A percentile compares a stretch with the other conserved stretches of the same genome.
These are phyloP conservation scores for Populus davidiana DNA, from an alignment of 345 rosid genomes.

Conservation along the genomic window DNA sequence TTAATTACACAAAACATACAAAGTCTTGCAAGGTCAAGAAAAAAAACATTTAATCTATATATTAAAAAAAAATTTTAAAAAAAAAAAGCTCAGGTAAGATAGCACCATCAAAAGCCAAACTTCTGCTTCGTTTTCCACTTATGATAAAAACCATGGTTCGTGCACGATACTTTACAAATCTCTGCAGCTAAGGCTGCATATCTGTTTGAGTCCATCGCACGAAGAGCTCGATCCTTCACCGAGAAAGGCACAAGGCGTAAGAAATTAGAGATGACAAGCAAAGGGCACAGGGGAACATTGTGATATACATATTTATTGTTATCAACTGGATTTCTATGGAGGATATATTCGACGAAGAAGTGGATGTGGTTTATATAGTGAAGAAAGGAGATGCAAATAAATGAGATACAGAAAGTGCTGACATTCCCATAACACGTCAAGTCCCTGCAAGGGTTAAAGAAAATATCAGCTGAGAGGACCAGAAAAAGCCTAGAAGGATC, in stretches of 20 bases:
- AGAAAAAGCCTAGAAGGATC: not conserved
- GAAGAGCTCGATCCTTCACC: not conserved
- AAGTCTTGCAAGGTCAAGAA: slow-evolving; percentile 38
- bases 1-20: not conserved
- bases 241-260: not conserved
- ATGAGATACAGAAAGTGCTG: slow-evolving; percentile 22
- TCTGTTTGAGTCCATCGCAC: slow-evolving; percentile 15
- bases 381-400: slow-evolving; percentile 15
- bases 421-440: slow-evolving; percentile 34
- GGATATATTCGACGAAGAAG: slow-evolving; percentile 12
- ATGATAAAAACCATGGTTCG: not conserved
- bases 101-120: slow-evolving; percentile 30
- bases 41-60: not conserved
- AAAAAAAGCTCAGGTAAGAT: slow-evolving; percentile 54
- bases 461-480: slow-evolving; percentile 14
- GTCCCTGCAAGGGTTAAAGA: slow-evolving; percentile 20
- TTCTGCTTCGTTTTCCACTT: not conserved
- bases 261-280: not conserved
- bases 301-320: not conserved
- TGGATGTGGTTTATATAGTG: slow-evolving; percentile 14
- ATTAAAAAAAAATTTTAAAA: too few relatives aligned
- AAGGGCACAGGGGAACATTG: not conserved
- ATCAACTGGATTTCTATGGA: not conserved
- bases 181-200: not conserved
- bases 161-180: not conserved